Evolutionary conservation across 257 asterid genomes (phyloP).

Genomic region (Mitragyna speciosa): DNA sequence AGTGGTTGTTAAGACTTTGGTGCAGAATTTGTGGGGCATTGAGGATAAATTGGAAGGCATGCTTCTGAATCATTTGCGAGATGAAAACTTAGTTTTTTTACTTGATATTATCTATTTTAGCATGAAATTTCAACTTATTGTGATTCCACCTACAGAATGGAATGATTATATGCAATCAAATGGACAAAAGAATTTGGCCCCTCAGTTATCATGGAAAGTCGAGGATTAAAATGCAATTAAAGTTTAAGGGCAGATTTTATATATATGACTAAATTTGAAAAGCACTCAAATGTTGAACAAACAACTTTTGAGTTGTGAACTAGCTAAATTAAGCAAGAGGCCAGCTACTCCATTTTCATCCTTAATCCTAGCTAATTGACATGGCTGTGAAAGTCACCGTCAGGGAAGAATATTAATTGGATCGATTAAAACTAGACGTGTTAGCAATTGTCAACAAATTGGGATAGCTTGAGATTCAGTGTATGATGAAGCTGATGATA

Average conservation of each 20-base stretch:
- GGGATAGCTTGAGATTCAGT: neutral
- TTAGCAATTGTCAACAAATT: neutral
- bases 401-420: neutral
- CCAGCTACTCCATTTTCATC: neutral
- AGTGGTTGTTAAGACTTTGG: conserved; percentile 9
- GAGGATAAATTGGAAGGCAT: neutral
- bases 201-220: too few relatives aligned
- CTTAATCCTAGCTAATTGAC: neutral
- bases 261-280: neutral
- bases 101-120: neutral
- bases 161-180: neutral
- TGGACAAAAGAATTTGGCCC: too few relatives aligned
- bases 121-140: neutral
- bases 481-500: neutral
- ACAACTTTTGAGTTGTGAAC: neutral
- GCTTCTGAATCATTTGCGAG: neutral
- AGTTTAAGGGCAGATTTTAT: neutral
- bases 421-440: neutral
- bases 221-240: too few relatives aligned
- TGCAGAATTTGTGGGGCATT: conserved; percentile 14
- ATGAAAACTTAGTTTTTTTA: too few relatives aligned
- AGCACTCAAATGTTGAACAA: neutral
- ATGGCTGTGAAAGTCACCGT: neutral
- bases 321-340: neutral
- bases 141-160: neutral